Conservation (phyloP, 768 basidiomycete species). For the Leucocoprinus birnbaumii region DNA sequence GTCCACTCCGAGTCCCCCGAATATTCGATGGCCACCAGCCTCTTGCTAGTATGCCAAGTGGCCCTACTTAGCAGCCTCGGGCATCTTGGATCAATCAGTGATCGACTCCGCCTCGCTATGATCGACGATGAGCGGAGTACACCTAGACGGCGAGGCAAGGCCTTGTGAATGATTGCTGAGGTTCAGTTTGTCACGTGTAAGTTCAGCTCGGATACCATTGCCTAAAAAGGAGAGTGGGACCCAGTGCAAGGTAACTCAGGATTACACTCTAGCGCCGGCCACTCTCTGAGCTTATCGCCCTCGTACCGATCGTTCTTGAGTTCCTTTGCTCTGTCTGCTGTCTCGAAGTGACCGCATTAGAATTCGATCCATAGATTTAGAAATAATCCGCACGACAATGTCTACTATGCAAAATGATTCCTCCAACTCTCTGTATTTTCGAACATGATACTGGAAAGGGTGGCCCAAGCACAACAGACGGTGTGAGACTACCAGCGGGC, state of each 20-base stretch:
- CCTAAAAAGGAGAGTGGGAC: background rate
- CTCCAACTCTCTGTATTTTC: background rate
- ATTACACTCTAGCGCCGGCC: background rate
- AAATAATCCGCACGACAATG: background rate
- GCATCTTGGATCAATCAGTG: conserved; percentile 3
- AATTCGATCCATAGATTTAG: background rate
- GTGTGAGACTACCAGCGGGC: background rate
- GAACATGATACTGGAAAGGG: background rate
- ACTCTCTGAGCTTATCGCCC: background rate
- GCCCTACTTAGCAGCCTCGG: background rate
- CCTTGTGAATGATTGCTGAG: background rate
- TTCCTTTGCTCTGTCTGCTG: background rate
- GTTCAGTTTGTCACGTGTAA: background rate
- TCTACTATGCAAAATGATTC: background rate
- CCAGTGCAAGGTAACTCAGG: conserved; percentile 8
- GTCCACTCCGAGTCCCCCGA: conserved; percentile 5
- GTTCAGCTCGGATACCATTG: background rate
- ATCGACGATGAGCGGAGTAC: background rate
- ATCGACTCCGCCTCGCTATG: background rate
- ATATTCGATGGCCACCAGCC: conserved; percentile 2
- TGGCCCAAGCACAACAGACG: background rate
- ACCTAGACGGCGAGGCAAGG: background rate
- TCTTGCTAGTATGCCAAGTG: too few relatives aligned
- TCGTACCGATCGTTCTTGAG: conserved; percentile 10
- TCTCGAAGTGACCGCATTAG: background rate